Evolutionary conservation across 2,329 filamentous ascomycete genomes (phyloP).

Genomic region (Incumbomyces lentus): DNA sequence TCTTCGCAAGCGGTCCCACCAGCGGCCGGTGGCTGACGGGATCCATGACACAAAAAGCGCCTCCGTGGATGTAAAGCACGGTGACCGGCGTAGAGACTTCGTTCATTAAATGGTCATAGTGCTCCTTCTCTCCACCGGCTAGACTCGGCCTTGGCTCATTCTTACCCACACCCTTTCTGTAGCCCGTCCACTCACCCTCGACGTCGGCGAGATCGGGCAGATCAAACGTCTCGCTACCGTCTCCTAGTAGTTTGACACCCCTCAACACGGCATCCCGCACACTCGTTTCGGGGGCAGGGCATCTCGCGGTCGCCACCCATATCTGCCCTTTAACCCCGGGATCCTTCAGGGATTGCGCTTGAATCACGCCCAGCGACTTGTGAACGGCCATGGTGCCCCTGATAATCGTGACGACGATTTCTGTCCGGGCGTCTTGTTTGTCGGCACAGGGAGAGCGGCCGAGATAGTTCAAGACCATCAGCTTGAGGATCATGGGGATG

Average conservation of each 20-base stretch:
- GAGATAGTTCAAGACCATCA: constrained; percentile 38
- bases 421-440: constrained; percentile 69
- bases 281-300: constrained; percentile 42
- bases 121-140: constrained; percentile 29
- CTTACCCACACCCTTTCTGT: constrained; percentile 30
- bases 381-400: constrained; percentile 49
- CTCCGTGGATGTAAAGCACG: constrained; percentile 38
- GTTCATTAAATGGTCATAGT: constrained; percentile 31
- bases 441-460: constrained; percentile 58
- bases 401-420: constrained; percentile 61
- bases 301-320: constrained; percentile 65
- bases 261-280: constrained; percentile 25
- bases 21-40: constrained; percentile 32
- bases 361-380: constrained; percentile 49
- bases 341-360: constrained; percentile 53
- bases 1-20: constrained; percentile 29
- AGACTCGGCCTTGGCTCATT: constrained; percentile 30
- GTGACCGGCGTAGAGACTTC: constrained; percentile 32
- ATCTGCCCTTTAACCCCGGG: constrained; percentile 64
- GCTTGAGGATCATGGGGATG: constrained; percentile 34
- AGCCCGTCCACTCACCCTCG: constrained; percentile 38
- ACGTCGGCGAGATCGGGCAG: constrained; percentile 28
- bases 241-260: constrained; percentile 31
- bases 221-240: constrained; percentile 29
- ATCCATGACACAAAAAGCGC: constrained; percentile 37